Evolutionary conservation across 2,329 filamentous ascomycete species (phyloP).

Genomic region (Sporothrix euskadiensis): DNA sequence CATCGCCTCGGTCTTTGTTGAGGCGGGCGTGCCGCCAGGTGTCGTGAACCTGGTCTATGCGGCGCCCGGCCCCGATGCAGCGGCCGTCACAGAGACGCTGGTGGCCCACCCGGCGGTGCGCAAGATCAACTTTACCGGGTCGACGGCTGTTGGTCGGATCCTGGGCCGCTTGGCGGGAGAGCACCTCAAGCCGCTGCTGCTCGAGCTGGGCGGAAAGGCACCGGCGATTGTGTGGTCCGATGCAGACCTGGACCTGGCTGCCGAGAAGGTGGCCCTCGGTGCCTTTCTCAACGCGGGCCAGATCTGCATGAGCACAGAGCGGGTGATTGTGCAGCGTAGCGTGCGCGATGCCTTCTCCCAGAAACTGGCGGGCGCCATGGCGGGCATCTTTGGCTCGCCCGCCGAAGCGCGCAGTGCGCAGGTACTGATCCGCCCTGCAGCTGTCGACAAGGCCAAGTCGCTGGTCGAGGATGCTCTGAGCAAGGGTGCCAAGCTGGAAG

Average conservation of each 20-base stretch:
- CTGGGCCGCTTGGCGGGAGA: conserved; percentile 70
- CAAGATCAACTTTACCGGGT: conserved; percentile 87
- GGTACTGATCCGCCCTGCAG: not conserved
- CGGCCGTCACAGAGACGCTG: conserved; percentile 65
- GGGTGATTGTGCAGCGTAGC: conserved; percentile 60
- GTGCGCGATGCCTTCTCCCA: conserved; percentile 50
- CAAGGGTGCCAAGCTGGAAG: conserved; percentile 42
- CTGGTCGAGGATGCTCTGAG: conserved; percentile 16
- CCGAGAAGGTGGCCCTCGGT: conserved; percentile 65
- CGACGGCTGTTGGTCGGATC: conserved; percentile 70
- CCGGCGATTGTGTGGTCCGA: conserved; percentile 77
- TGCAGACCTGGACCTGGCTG: conserved; percentile 72
- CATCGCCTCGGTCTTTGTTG: conserved; percentile 63
- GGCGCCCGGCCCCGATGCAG: conserved; percentile 62
- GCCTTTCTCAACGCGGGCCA: conserved; percentile 75
- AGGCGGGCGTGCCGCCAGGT: conserved; percentile 74
- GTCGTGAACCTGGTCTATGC: conserved; percentile 68
- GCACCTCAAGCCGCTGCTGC: conserved; percentile 73
- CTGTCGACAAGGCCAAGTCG: not conserved
- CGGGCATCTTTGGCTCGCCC: not conserved
- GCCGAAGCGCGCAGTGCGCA: conserved; percentile 39
- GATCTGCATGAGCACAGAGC: conserved; percentile 84
- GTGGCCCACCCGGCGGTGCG: conserved; percentile 68
- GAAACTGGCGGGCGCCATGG: conserved; percentile 38
- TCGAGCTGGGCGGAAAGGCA: conserved; percentile 84